Base-by-base conservation (phyloP, 176 grass and related monocot species). In the Carex myosuroides region DNA sequence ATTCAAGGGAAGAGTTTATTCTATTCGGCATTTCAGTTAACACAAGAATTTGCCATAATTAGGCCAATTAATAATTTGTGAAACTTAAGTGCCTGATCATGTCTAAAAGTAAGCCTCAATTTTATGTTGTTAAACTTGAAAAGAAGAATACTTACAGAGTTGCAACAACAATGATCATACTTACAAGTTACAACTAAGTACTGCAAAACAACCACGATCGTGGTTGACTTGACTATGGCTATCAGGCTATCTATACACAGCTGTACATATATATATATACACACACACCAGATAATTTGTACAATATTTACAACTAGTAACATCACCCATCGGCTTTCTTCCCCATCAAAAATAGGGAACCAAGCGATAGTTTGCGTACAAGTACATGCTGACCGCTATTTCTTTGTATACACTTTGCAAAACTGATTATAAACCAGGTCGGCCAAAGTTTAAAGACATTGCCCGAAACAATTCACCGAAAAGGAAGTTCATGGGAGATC, bases 401-500 rank as follows among this genome's bases (percentile, higher is more conserved):
- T 44, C 33, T 44, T 9, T 9, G 18, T 46, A 71, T 20, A 37
- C 17, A 21, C 16, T 21, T 42, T 71, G n/a, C 16, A 46, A 12
- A 66, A 35, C 13, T 14, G 64, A 41, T 77, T 52, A 77, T 24
- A 18, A 17, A 56, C 13, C 13, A 55, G 73, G 73, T 56, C 12
- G 17, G 17, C 86, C 81, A 3, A 93, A 83, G 84, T 78, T 91
- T 3, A 94, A 89, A 84, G 91, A 92, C 52, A 82, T 94, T 1
- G 91, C 85, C 48, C 85, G 88, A 29, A 97, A 97, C 20, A 97
- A 80, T 65, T 86, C 87, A 7, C 89, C 86, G 0, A 97, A 94
- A 59, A 97, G 94, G 84, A 92, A 92, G 84, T 87, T 86, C 35
- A 90, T 94, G 22, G 91, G 86, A 17, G 94, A 94, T 48, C 78